phyloP scores from a whole-genome alignment of 768 basidiomycete genomes.

The Kwoniella bestiolae region DNA sequence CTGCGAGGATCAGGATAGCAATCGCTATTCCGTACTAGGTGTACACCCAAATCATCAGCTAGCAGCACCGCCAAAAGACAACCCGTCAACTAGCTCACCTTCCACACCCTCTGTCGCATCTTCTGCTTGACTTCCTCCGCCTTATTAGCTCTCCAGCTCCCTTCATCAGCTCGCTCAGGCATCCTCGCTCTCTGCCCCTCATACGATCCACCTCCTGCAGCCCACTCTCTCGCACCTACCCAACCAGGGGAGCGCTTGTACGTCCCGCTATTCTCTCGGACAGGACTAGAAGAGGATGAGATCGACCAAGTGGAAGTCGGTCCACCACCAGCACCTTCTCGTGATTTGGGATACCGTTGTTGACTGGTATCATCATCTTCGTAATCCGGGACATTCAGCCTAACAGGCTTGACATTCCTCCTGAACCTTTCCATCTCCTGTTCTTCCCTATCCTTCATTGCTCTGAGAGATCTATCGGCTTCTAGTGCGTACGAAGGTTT shows the following conservation, averaged over 20 bases:
- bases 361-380: constrained; percentile 19
- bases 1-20: constrained; percentile 34
- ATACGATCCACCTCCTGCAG: constrained; percentile 14
- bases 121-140: constrained; percentile 32
- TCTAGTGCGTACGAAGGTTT: constrained; percentile 21
- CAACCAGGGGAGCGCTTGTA: constrained; percentile 27
- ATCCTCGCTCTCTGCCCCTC: constrained; percentile 16
- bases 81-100: constrained; percentile 28
- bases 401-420: constrained; percentile 15
- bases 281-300: constrained; percentile 13
- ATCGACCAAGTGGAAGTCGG: constrained; percentile 18
- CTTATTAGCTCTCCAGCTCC: constrained; percentile 22
- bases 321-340: not conserved
- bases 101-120: constrained; percentile 35
- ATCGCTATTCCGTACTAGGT: constrained; percentile 31
- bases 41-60: constrained; percentile 1
- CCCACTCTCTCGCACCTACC: constrained; percentile 27
- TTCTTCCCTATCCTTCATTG: constrained; percentile 36
- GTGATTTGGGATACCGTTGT: constrained; percentile 2
- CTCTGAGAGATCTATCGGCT: constrained; percentile 21
- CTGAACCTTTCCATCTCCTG: constrained; percentile 44
- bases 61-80: not conserved
- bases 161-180: constrained; percentile 1
- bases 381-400: constrained; percentile 20
- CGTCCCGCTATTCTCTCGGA: constrained; percentile 11